These are phyloP conservation scores for Carallia brachiata DNA, from an alignment of 345 rosid species.

Conservation along the genomic window DNA sequence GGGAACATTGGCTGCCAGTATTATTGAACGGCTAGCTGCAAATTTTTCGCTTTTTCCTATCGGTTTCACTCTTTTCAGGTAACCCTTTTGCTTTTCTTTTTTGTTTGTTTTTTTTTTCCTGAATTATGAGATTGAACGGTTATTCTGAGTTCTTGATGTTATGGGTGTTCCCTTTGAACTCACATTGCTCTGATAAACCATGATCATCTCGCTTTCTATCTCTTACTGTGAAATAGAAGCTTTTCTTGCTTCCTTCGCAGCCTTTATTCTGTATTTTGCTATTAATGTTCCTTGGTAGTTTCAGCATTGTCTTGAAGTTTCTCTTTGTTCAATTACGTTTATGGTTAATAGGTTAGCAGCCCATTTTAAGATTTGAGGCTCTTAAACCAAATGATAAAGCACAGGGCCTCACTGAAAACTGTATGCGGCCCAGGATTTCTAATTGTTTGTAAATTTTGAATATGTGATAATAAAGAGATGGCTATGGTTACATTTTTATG, in stretches of 20 bases:
- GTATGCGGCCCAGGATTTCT: background rate
- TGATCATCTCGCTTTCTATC: no score
- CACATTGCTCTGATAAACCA: no score
- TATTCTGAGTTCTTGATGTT: slow-evolving; percentile 22
- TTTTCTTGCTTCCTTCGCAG: background rate
- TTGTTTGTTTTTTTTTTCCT: background rate
- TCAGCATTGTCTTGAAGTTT: background rate
- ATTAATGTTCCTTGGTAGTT: background rate
- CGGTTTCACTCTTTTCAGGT: slow-evolving; percentile 26
- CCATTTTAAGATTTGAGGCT: slow-evolving; percentile 1
- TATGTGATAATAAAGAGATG: background rate
- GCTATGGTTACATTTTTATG: background rate
- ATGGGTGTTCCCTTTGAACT: background rate
- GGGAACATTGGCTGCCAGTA: slow-evolving; percentile 1
- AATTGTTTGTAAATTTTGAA: background rate
- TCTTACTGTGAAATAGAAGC: no score
- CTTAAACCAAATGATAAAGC: slow-evolving; percentile 6
- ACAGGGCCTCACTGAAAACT: background rate
- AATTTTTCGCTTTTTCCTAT: slow-evolving; percentile 18
- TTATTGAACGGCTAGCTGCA: slow-evolving; percentile 9
- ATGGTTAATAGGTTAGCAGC: no score
- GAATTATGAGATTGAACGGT: slow-evolving; percentile 10
- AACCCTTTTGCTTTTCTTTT: slow-evolving; percentile 10
- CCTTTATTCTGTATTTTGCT: background rate
- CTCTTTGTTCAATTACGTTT: background rate